Evolutionary conservation across 2,329 filamentous ascomycete genomes (phyloP).

Genomic region (Orbilia quercus): DNA sequence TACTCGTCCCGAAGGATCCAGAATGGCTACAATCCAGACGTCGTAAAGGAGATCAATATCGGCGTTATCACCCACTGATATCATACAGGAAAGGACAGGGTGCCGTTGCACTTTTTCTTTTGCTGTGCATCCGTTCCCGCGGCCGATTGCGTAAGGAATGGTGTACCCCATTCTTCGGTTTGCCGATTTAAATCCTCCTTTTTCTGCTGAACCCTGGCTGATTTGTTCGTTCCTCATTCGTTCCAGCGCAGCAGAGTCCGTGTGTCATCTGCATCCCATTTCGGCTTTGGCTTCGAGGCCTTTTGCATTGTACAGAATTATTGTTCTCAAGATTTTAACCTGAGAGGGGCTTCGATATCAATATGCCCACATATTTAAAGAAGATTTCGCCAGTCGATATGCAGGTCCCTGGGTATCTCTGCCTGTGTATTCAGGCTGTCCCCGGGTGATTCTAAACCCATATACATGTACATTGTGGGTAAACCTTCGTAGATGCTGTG

Average conservation of each 20-base stretch:
- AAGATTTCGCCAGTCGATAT: too few species aligned
- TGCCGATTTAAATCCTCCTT: conserved; percentile 28
- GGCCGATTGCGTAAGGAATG: conserved; percentile 53
- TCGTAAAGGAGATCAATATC: background rate
- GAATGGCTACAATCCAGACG: background rate
- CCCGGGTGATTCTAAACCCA: too few species aligned
- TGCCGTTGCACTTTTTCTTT: conserved; percentile 3
- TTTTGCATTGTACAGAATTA: too few species aligned
- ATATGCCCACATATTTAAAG: too few species aligned
- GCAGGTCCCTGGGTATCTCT: too few species aligned
- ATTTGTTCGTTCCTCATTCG: background rate
- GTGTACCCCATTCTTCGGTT: conserved; percentile 46
- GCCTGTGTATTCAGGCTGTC: too few species aligned
- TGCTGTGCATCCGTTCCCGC: conserved; percentile 53
- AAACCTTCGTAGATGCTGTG: too few species aligned
- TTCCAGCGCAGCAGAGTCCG: background rate
- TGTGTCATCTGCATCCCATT: too few species aligned
- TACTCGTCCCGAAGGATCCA: conserved; percentile 1
- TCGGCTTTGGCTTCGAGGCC: too few species aligned
- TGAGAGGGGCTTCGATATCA: too few species aligned
- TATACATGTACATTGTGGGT: too few species aligned
- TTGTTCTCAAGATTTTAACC: too few species aligned
- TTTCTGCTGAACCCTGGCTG: background rate
- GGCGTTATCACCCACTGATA: conserved; percentile 17
- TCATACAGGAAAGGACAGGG: background rate